phyloP scores from a whole-genome alignment of 768 basidiomycete species.

The Thelephora aurantiotincta region DNA sequence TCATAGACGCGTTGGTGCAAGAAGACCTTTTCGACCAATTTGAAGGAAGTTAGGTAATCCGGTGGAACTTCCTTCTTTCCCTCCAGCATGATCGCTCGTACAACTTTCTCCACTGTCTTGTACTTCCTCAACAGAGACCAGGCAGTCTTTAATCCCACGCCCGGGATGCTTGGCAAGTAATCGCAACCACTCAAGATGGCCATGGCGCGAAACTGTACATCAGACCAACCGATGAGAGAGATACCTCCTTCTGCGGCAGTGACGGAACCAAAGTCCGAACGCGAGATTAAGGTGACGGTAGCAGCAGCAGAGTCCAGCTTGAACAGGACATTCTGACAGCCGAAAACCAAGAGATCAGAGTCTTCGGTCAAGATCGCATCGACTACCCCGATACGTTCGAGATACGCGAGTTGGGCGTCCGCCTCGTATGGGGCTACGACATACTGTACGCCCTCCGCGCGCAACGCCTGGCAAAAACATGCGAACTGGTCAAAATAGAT shows the following conservation, averaged over 20 bases:
- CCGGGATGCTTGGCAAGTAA: conserved; percentile 81
- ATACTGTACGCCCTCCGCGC: conserved; percentile 67
- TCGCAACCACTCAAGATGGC: conserved; percentile 89
- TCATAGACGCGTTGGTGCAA: conserved; percentile 88
- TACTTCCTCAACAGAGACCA: conserved; percentile 68
- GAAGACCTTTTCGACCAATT: conserved; percentile 82
- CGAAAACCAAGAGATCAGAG: conserved; percentile 94
- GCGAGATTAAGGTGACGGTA: conserved; percentile 54
- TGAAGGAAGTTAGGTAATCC: conserved; percentile 62
- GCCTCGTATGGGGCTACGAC: conserved; percentile 98
- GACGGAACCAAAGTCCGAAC: conserved; percentile 52
- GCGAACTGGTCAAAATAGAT: conserved; percentile 3
- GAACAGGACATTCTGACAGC: conserved; percentile 86
- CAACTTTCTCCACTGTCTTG: conserved; percentile 74
- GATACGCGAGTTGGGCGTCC: conserved; percentile 89
- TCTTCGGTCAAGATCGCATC: conserved; percentile 95
- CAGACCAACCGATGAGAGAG: conserved; percentile 80
- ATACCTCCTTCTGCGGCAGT: conserved; percentile 38
- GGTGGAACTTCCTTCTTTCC: conserved; percentile 74
- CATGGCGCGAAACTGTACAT: conserved; percentile 84
- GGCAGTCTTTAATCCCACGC: conserved; percentile 91
- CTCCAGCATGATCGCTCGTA: conserved; percentile 63
- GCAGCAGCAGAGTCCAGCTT: conserved; percentile 66
- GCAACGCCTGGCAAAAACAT: conserved; percentile 50
- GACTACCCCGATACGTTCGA: conserved; percentile 70